Evolutionary conservation across 306 rosid genomes (phyloP), one percentile per base, ranked within the genome.

Genomic region (Inga leiocalycina): DNA sequence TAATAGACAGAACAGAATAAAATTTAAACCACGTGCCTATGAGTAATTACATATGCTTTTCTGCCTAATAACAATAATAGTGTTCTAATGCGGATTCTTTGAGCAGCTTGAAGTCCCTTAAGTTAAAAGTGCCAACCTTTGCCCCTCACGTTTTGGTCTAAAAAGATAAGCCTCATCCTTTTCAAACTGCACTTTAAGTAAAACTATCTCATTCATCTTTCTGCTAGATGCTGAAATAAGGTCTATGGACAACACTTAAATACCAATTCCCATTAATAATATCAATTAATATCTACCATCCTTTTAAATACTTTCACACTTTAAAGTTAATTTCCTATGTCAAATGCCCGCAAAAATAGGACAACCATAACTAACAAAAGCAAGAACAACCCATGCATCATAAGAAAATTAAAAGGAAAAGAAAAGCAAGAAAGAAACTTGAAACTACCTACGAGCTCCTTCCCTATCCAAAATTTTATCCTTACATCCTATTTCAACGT

Each of bases 181-280:
- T 41, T 41, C n/a, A 8, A 76, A 76, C 2, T n/a, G 41, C 57
- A 77, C 11, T 39, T 43, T 17, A 22, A 57, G 19, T 13, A 39
- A 41, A 57, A 56, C 6, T 35, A 56, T 54, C 32, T 32, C 49
- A 34, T 34, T 54, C 46, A 52, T 17, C 79, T 32, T 75, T 32
- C 79, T 52, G 22, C 79, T 10, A 75, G 79, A 75, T 52, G 66
- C 41, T 34, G 32, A 32, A 51, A 54, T 75, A 48, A 32, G 32
- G 61, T 32, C 34, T 74, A 52, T 35, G 46, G 65, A 51, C 46
- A 32, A 46, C 13, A 24, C 77, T 73, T 67, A 22, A 30, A 15
- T 74, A 74, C 39, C 30, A 43, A 24, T 44, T 30, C 16, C 10
- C 6, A 10, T 39, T 35, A 78, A 59, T 59, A 59, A 22, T 9